Base-by-base conservation (phyloP, 2,329 filamentous ascomycete species). In the Beauveria sp. region DNA sequence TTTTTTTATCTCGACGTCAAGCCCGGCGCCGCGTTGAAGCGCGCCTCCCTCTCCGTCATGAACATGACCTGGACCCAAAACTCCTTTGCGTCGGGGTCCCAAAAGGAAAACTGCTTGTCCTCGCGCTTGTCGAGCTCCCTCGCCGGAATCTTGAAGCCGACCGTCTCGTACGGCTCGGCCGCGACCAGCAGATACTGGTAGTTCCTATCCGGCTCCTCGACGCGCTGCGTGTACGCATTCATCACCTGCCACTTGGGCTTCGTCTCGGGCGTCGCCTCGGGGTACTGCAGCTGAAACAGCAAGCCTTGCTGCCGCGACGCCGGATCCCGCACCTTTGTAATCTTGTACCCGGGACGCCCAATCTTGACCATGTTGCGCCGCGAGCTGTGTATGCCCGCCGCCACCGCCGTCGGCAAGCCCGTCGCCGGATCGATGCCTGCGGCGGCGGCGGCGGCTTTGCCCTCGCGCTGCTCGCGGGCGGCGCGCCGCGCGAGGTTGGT, bases 11-110 rank as follows among this genome's bases (percentile, higher is more conserved):
- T 72, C 69, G 78, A 78, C 28, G 80, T 80, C 67, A 87, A 70
- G 14, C 85, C 85, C 0, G 85, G 85, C 59, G 86, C 85, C 20
- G 84, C 84, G 55, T 85, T 86, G 66, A 87, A 98, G 63, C 92
- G 82, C 81, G 97, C 93, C 77, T 98, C 95, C 65, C 95, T 86
- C 80, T 99, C 95, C 45, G 95, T 98, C 84, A 97, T 95, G 78
- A 98, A 99, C 81, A 98, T 90, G 66, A 99, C 84, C 80, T 98
- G 95, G 46, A 97, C 85, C 91, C 92, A 98, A 72, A 96, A 99
- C 79, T 98, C 93, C 81, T 96, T 96, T 65, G 88, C 86, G 74
- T 99, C 95, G 63, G 89, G 87, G 76, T 99, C 95, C 81, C 93
- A 99, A 87, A 93, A 98, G 59, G 86, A 89, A 83, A 93, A 99